Evolutionary conservation across 805 yeast species (phyloP).

Genomic region (Candida boleticola): DNA sequence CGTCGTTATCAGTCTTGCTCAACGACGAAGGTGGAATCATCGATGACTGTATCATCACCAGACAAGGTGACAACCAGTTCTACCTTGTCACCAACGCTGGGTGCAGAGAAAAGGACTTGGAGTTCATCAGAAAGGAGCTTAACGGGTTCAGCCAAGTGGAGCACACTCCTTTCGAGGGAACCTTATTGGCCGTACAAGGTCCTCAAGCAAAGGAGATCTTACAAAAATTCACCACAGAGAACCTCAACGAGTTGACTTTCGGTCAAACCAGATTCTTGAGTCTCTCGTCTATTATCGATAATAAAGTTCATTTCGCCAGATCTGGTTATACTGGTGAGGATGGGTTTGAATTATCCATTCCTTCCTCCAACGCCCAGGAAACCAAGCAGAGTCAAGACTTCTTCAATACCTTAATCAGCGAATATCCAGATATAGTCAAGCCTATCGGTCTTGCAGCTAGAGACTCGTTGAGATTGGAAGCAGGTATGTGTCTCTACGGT

Average conservation of each 20-base stretch:
- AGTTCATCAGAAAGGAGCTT: constrained; percentile 54
- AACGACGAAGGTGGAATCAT: constrained; percentile 77
- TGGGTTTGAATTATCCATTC: constrained; percentile 89
- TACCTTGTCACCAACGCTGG: constrained; percentile 97
- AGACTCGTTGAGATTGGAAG: constrained; percentile 92
- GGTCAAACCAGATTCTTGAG: constrained; percentile 61
- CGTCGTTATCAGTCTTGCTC: constrained; percentile 75
- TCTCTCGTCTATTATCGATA: constrained; percentile 38
- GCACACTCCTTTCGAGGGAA: constrained; percentile 56
- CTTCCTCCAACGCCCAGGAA: constrained; percentile 41
- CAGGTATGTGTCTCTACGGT: constrained; percentile 98
- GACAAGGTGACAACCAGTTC: constrained; percentile 70
- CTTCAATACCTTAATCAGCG: constrained; percentile 56
- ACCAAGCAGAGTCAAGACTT: constrained; percentile 52
- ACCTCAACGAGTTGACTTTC: constrained; percentile 64
- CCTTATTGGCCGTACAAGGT: constrained; percentile 90
- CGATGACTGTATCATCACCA: constrained; percentile 90
- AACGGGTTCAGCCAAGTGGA: constrained; percentile 36
- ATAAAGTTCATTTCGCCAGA: constrained; percentile 76
- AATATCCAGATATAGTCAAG: constrained; percentile 54
- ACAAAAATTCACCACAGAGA: constrained; percentile 55
- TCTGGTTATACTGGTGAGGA: constrained; percentile 99
- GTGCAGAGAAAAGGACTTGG: constrained; percentile 77
- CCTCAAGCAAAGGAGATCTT: constrained; percentile 74
- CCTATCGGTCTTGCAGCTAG: constrained; percentile 98